Percentiles rank a stretch among this genome's conserved stretches.
phyloP scores from a whole-genome alignment of 2,329 filamentous ascomycete species.

The Ophiostoma australiae region DNA sequence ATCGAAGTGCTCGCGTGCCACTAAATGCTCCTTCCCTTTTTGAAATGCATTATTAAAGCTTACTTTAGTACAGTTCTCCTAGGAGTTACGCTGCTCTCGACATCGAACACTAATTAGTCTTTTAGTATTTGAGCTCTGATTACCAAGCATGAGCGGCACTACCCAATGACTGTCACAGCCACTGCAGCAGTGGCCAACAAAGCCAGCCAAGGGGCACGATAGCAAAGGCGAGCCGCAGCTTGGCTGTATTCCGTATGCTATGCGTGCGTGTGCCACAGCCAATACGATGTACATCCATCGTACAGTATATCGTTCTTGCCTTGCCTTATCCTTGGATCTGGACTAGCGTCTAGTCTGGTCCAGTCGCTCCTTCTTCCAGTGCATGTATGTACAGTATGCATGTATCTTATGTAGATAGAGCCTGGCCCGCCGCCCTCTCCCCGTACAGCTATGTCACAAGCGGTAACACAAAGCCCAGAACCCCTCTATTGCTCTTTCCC shows the following conservation, averaged over 20 bases:
- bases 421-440: not conserved
- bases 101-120: no score
- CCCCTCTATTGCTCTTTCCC: conserved; percentile 2
- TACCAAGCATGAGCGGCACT: not conserved
- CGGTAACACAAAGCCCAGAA: not conserved
- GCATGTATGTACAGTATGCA: not conserved
- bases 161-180: not conserved
- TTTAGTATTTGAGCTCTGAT: not conserved
- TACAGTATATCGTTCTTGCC: not conserved
- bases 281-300: not conserved
- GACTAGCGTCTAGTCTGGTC: not conserved
- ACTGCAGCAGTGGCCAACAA: conserved; percentile 1
- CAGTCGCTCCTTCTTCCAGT: not conserved
- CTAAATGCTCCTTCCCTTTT: not conserved
- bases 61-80: no score
- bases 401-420: not conserved
- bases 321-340: not conserved
- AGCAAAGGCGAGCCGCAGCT: conserved; percentile 2
- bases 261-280: not conserved
- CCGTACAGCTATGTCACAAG: not conserved
- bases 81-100: not conserved
- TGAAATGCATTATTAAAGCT: not conserved
- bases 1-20: not conserved
- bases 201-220: conserved; percentile 3
- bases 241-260: not conserved